Evolutionary conservation across 768 basidiomycete genomes (phyloP), one percentile per base, ranked within the genome.

Genomic region (Lactarius sanguifluus): DNA sequence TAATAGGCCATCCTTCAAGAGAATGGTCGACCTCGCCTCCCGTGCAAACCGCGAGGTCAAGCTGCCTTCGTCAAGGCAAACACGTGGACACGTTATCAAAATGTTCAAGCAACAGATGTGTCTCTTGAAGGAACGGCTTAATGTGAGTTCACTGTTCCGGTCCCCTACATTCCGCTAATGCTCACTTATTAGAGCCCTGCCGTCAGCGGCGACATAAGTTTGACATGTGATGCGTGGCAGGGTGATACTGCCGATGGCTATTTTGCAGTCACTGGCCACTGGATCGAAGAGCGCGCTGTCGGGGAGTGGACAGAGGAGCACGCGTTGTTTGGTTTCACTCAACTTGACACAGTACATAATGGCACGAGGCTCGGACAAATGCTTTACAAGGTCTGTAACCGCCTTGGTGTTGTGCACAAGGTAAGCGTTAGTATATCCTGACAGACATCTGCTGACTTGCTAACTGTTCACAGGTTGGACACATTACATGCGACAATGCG

Each of bases 311-410:
- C 45, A n/a, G 45, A 23, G n/a, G 45, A 47, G 10, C n/a, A 47
- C n/a, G 45, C 45, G 20, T 47, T 47, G 45, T n/a, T 47, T 9
- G 45, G n/a, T 12, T 23, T 47, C 45, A 23, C n/a, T 4, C 45
- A 23, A 23, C 20, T 47, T 9, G 10, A 47, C 45, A 47, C 8
- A 18, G n/a, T 9, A 23, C 45, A 47, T 8, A 23, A 23, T 18
- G 45, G 45, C 10, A 47, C n/a, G 9, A 47, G 45, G 45, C n/a
- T 47, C 20, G 45, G 45, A 23, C 45, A 47, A 23, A n/a, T 18
- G 45, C 45, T 47, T 47, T 47, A 47, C 45, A 47, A 23, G n/a
- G 10, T 47, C n/a, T 47, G 45, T 47, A 47, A 47, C 45, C 45
- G 45, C 45, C 45, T 47, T 23, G n/a, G 10, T 23, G 20, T 47